Evolutionary conservation across 176 grass and related monocot genomes (phyloP).

Genomic region (Aegilops longissima): DNA sequence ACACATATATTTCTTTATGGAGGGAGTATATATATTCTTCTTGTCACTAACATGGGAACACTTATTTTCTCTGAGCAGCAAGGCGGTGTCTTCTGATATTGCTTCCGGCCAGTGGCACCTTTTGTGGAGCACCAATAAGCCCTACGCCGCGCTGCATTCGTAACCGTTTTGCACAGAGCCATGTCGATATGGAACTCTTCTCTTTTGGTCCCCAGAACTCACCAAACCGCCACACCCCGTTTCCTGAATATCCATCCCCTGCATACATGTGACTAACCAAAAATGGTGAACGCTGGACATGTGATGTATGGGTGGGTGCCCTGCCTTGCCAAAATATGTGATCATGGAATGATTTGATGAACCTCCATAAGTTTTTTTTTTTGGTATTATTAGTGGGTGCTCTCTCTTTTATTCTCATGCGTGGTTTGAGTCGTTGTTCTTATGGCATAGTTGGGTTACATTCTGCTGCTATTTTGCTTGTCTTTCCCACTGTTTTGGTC

Average conservation of each 20-base stretch:
- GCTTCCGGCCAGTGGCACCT: neutral
- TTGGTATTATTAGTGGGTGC: neutral
- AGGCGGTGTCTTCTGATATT: constrained; percentile 47
- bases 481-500: neutral
- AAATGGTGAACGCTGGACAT: constrained; percentile 1
- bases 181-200: constrained; percentile 25
- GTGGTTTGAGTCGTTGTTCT: neutral
- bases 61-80: neutral
- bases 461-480: neutral
- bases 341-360: neutral
- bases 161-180: neutral
- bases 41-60: constrained; percentile 10
- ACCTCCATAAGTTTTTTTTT: neutral
- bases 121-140: constrained; percentile 38
- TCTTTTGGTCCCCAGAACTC: constrained; percentile 2
- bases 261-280: constrained; percentile 25
- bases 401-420: neutral
- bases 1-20: too few relatives aligned
- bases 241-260: neutral
- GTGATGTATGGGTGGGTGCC: neutral
- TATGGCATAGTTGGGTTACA: neutral
- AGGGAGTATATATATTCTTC: neutral
- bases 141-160: neutral
- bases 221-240: neutral
- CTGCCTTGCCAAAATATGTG: constrained; percentile 7